phyloP scores from a whole-genome alignment of 371 early-diverging fungal genomes.

The Choanephora cucurbitarum region DNA sequence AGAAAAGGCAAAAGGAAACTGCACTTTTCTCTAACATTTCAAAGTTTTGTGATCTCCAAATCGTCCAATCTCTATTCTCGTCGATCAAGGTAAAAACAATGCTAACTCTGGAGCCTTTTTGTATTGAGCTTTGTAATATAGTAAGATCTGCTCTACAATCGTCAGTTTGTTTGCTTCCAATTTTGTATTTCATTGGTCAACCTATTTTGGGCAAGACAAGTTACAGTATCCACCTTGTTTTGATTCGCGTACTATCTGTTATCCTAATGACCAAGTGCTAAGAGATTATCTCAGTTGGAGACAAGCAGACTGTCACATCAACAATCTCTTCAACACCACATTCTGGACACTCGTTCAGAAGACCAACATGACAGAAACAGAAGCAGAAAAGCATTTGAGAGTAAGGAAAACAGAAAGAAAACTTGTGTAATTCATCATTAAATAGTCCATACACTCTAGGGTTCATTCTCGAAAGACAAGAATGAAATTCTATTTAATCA shows the following conservation, averaged over 20 bases:
- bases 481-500: constrained; percentile 87
- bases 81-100: constrained; percentile 59
- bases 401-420: too few species aligned
- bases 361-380: constrained; percentile 61
- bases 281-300: constrained; percentile 95
- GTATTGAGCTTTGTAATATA: constrained; percentile 4
- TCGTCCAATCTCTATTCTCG: constrained; percentile 75
- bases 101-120: too few species aligned
- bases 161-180: constrained; percentile 85
- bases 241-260: constrained; percentile 87
- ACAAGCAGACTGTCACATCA: constrained; percentile 94
- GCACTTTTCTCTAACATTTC: too few species aligned
- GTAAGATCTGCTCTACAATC: constrained; percentile 86
- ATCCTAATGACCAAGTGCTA: constrained; percentile 80
- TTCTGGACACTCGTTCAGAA: constrained; percentile 90
- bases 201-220: constrained; percentile 66
- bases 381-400: constrained; percentile 67
- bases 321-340: constrained; percentile 90
- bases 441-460: too few species aligned
- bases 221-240: constrained; percentile 87
- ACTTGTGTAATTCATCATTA: too few species aligned
- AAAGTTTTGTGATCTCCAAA: constrained; percentile 75
- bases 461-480: constrained; percentile 83
- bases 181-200: constrained; percentile 83
- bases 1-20: too few species aligned